These are phyloP conservation scores for Skeletonema tropicum DNA, from an alignment of 108 stramenopile genomes.

Conservation along the genomic window DNA sequence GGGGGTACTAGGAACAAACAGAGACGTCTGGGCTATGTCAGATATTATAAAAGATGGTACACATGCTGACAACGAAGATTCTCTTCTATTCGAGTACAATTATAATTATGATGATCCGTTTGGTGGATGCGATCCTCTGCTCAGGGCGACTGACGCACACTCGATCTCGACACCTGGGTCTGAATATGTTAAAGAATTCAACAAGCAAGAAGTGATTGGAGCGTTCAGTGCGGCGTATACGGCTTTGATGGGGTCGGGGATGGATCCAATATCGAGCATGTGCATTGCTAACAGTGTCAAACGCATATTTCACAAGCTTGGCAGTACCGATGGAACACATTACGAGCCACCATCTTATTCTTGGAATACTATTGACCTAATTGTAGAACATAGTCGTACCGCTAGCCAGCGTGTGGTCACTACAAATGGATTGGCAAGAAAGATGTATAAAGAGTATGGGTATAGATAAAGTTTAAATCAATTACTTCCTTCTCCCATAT, in stretches of 20 bases:
- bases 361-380: slow-evolving; percentile 29
- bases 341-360: slow-evolving; percentile 20
- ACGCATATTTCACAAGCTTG: slow-evolving; percentile 16
- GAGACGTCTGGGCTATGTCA: slow-evolving; percentile 32
- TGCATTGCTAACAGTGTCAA: slow-evolving; percentile 28
- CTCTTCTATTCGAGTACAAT: slow-evolving; percentile 26
- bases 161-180: slow-evolving; percentile 4
- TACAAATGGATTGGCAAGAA: slow-evolving; percentile 27
- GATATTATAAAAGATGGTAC: slow-evolving; percentile 24
- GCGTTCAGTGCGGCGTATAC: slow-evolving; percentile 32
- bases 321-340: neutral
- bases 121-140: slow-evolving; percentile 39
- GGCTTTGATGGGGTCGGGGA: slow-evolving; percentile 15
- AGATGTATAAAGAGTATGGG: slow-evolving; percentile 36
- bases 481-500: neutral
- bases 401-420: slow-evolving; percentile 1
- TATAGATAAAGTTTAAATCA: slow-evolving; percentile 2
- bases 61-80: slow-evolving; percentile 19
- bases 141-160: slow-evolving; percentile 36
- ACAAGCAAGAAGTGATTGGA: slow-evolving; percentile 14
- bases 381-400: slow-evolving; percentile 12
- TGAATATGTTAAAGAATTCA: neutral
- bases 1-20: slow-evolving; percentile 21
- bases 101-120: slow-evolving; percentile 35
- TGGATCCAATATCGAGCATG: slow-evolving; percentile 18